Conservation (phyloP, 495 filamentous ascomycete species). For the Filosporella fistucella region DNA sequence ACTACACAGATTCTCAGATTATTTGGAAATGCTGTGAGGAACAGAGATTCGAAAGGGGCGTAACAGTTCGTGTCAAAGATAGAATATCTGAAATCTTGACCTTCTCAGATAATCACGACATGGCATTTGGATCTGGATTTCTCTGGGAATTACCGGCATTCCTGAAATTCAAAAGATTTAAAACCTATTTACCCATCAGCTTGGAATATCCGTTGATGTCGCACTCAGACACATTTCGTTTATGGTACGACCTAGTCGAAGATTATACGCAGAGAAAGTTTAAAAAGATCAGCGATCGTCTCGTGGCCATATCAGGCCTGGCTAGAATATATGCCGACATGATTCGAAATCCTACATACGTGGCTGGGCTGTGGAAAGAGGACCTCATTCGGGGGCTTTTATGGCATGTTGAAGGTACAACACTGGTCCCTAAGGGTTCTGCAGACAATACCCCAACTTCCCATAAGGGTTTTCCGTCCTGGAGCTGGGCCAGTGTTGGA, state of each 20-base stretch:
- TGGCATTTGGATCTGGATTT: slow-evolving; percentile 16
- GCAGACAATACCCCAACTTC: slow-evolving; percentile 10
- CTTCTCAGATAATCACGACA: slow-evolving; percentile 12
- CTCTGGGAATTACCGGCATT: slow-evolving; percentile 12
- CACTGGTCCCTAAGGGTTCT: slow-evolving; percentile 7
- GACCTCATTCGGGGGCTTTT: slow-evolving; percentile 15
- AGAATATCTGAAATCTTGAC: slow-evolving; percentile 14
- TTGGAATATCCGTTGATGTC: slow-evolving; percentile 17
- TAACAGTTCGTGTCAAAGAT: slow-evolving; percentile 14
- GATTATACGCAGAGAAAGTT: slow-evolving; percentile 17
- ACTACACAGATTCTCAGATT: slow-evolving; percentile 21
- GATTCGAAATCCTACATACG: slow-evolving; percentile 18
- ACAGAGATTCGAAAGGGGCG: slow-evolving; percentile 20
- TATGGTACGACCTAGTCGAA: slow-evolving; percentile 18
- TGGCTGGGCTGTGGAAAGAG: slow-evolving; percentile 20
- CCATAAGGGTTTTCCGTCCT: slow-evolving; percentile 12
- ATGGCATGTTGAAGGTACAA: slow-evolving; percentile 17
- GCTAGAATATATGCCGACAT: slow-evolving; percentile 14
- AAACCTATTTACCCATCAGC: slow-evolving; percentile 14
- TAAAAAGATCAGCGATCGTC: slow-evolving; percentile 17
- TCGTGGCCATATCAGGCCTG: slow-evolving; percentile 16
- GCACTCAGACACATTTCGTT: slow-evolving; percentile 11
- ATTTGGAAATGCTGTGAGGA: slow-evolving; percentile 20
- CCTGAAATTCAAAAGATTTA: slow-evolving; percentile 16
- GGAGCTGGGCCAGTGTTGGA: slow-evolving; percentile 15